phyloP scores from a whole-genome alignment of 306 rosid species.

The Cicer judaicum region DNA sequence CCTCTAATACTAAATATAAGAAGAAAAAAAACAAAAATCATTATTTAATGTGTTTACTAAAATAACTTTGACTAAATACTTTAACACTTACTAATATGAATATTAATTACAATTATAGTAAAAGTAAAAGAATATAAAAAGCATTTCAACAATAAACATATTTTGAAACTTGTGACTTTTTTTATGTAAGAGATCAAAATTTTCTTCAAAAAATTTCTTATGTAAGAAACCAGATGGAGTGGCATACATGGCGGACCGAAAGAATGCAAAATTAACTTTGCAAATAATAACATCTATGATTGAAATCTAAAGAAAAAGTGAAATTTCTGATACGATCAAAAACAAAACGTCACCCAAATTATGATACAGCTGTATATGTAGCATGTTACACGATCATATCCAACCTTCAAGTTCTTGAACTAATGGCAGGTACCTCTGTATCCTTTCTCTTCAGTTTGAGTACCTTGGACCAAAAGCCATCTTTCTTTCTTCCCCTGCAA shows the following conservation, averaged over 20 bases:
- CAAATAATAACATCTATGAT: slow-evolving; percentile 3
- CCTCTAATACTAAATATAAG: too few species aligned
- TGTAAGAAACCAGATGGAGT: too few species aligned
- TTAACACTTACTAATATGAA: too few species aligned
- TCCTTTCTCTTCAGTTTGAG: slow-evolving; percentile 50
- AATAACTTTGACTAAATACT: too few species aligned
- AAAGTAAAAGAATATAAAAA: too few species aligned
- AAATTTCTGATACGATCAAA: slow-evolving; percentile 5
- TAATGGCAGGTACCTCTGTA: slow-evolving; percentile 39
- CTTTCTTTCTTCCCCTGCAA: slow-evolving; percentile 49
- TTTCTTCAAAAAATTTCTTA: too few species aligned
- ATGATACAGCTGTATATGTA: slow-evolving; percentile 3
- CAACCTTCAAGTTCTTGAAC: slow-evolving; percentile 23
- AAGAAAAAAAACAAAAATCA: too few species aligned
- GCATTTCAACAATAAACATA: too few species aligned
- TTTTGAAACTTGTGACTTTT: too few species aligned
- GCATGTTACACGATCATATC: background rate
- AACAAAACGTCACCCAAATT: background rate
- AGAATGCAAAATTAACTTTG: background rate
- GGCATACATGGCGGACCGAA: background rate
- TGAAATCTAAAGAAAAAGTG: slow-evolving; percentile 9
- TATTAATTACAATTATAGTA: too few species aligned
- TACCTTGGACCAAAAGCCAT: slow-evolving; percentile 78
- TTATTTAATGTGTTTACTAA: too few species aligned
- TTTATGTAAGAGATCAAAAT: too few species aligned